phyloP scores from a whole-genome alignment of 192 early-diverging fungal species.

The Podila epigama region DNA sequence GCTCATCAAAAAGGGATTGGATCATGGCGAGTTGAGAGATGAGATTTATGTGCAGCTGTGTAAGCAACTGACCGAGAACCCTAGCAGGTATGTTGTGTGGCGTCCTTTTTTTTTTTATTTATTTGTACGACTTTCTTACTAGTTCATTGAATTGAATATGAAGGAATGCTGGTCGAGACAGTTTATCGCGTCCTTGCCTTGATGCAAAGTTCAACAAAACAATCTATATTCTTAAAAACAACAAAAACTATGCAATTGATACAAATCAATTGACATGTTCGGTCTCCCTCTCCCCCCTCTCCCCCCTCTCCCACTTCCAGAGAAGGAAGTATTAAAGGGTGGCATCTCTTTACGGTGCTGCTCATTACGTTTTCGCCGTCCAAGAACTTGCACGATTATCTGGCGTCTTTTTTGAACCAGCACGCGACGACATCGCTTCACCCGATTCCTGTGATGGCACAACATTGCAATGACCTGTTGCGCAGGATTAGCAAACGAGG shows the following conservation, averaged over 20 bases:
- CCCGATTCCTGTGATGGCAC: constrained; percentile 58
- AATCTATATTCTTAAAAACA: neutral
- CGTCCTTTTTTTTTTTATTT: neutral
- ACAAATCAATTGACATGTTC: too few species aligned
- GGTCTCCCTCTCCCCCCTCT: too few species aligned
- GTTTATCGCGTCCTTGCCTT: too few species aligned
- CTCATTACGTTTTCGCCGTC: constrained; percentile 91
- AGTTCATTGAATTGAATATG: too few species aligned
- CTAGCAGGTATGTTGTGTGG: constrained; percentile 56
- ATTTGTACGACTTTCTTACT: neutral
- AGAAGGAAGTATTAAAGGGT: constrained; percentile 80
- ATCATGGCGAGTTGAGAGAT: constrained; percentile 81
- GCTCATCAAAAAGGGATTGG: constrained; percentile 80
- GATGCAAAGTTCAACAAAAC: too few species aligned
- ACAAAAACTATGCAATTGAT: too few species aligned
- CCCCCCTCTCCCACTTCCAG: constrained; percentile 14
- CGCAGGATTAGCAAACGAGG: constrained; percentile 78
- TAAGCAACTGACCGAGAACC: constrained; percentile 87
- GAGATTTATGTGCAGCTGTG: constrained; percentile 95
- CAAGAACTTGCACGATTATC: constrained; percentile 85
- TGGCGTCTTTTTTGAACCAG: constrained; percentile 78
- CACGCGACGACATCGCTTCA: constrained; percentile 61
- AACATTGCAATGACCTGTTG: constrained; percentile 63
- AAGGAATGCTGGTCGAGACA: too few species aligned
- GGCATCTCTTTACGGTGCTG: constrained; percentile 85